These are phyloP conservation scores for Fusarium illudens DNA, from an alignment of 2,329 filamentous ascomycete species.

Conservation along the genomic window DNA sequence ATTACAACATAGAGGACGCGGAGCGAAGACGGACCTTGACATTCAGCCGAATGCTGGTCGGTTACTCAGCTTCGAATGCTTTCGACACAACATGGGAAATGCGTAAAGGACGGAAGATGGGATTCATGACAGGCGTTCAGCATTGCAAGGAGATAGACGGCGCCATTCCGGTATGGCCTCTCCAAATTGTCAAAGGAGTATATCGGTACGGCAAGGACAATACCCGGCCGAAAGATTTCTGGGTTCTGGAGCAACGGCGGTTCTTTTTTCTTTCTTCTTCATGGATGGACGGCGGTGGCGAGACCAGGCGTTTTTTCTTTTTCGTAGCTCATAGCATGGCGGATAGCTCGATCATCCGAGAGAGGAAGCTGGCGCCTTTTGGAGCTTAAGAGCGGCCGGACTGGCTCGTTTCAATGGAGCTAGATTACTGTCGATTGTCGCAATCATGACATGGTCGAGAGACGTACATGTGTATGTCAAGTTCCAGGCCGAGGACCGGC, in stretches of 20 bases:
- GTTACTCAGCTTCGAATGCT: not conserved
- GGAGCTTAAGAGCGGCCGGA: slow-evolving; percentile 9
- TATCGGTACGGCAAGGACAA: slow-evolving; percentile 28
- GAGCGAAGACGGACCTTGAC: not conserved
- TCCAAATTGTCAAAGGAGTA: slow-evolving; percentile 31
- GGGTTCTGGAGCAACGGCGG: slow-evolving; percentile 15
- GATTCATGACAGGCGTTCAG: slow-evolving; percentile 37
- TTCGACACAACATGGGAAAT: not conserved
- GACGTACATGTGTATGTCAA: not conserved
- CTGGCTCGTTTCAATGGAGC: slow-evolving; percentile 21
- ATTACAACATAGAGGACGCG: not conserved
- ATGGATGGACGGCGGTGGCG: not conserved
- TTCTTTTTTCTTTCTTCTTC: not conserved
- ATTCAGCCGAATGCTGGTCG: not conserved
- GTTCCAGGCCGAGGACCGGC: slow-evolving; percentile 1
- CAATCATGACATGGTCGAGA: not conserved
- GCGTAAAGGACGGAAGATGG: slow-evolving; percentile 12
- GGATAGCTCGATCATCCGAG: slow-evolving; percentile 6
- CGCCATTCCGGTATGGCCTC: slow-evolving; percentile 21
- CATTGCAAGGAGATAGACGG: slow-evolving; percentile 15
- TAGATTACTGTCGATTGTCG: not conserved
- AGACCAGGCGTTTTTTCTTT: slow-evolving; percentile 31
- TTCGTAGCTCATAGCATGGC: slow-evolving; percentile 9
- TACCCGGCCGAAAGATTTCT: slow-evolving; percentile 27
- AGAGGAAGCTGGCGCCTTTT: slow-evolving; percentile 13